Base-by-base conservation (phyloP, 768 basidiomycete genomes). In the Suillus hirtellus region DNA sequence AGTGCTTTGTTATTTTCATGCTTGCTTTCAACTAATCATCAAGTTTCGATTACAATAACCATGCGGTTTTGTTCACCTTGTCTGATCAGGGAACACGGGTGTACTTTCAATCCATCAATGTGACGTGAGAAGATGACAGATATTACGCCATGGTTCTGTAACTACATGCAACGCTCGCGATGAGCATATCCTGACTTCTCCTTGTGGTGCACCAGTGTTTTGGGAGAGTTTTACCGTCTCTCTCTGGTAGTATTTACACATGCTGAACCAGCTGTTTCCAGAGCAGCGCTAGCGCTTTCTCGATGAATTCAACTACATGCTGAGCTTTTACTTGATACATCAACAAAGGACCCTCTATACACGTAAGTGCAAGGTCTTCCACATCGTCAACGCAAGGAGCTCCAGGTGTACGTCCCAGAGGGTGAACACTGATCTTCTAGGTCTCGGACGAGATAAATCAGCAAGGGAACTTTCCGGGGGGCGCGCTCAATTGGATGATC, bases 1-100 rank as follows among this genome's bases (percentile, higher is more conserved):
- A 40, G 38, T 56, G 38, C 52, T 40, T 10, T 56, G 54, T 56
- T 53, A 4, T 56, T 40, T 40, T 37, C 24, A 17, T 56, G 38
- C 27, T 40, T 17, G 3, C 17, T 40, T 40, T 40, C 55, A 17
- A 40, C 55, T 40, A 40, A 27, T 17, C 55, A 27, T 19, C 52
- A 19, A 53, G 5, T 27, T 56, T 56, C 21, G 21, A 19, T 56
- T 27, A 56, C 5, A 27, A 17, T 40, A 40, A 56, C 24, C 52
- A 2, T n/a, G 11, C 19, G 10, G 17, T 53, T 31, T 53, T 53
- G 24, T 24, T 56, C 38, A 40, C 55, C 55, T 40, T 56, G 15
- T 40, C 55, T 10, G 19, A 1, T 10, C 27, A 17, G 24, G 27
- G 10, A 52, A 27, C 2, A 27, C 14, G 50, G 31, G 31, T 27